Conservation (phyloP, 2,329 filamentous ascomycete genomes). For the Fusarium paranaense region DNA sequence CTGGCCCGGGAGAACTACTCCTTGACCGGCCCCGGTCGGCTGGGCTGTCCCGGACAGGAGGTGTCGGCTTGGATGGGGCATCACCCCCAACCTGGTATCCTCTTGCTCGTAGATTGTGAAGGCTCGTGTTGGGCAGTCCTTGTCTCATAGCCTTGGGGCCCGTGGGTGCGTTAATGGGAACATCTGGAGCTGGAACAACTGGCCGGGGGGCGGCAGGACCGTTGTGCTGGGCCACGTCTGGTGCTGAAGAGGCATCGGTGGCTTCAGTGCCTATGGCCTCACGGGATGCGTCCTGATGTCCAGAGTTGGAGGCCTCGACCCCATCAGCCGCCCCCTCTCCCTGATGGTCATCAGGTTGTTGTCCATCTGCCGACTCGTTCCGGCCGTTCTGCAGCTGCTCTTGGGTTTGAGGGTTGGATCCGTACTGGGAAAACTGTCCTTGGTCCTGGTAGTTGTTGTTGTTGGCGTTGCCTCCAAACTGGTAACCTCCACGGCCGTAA, state of each 20-base stretch:
- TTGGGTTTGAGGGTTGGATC: conserved; percentile 33
- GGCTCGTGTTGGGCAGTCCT: conserved; percentile 84
- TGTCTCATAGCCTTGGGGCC: conserved; percentile 96
- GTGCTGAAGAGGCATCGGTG: conserved; percentile 35
- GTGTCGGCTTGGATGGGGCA: conserved; percentile 38
- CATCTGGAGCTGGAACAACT: conserved; percentile 51
- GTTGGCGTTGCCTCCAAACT: conserved; percentile 55
- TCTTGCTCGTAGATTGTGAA: conserved; percentile 71
- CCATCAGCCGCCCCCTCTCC: conserved; percentile 33
- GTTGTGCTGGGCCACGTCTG: conserved; percentile 37
- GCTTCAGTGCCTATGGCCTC: conserved; percentile 48
- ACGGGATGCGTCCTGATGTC: conserved; percentile 40
- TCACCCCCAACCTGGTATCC: conserved; percentile 61
- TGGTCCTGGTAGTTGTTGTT: conserved; percentile 52
- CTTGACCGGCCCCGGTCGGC: conserved; percentile 51
- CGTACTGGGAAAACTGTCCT: conserved; percentile 47
- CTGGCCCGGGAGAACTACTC: conserved; percentile 58
- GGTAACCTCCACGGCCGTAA: conserved; percentile 67
- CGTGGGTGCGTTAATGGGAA: conserved; percentile 81
- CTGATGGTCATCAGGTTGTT: conserved; percentile 51
- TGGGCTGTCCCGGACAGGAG: conserved; percentile 31
- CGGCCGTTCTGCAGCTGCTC: conserved; percentile 39
- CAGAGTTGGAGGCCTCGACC: conserved; percentile 32
- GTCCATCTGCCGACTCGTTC: conserved; percentile 43
- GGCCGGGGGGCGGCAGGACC: conserved; percentile 44